These are phyloP conservation scores for Naganishia vaughanmartiniae DNA, from an alignment of 768 basidiomycete species.

Conservation along the genomic window DNA sequence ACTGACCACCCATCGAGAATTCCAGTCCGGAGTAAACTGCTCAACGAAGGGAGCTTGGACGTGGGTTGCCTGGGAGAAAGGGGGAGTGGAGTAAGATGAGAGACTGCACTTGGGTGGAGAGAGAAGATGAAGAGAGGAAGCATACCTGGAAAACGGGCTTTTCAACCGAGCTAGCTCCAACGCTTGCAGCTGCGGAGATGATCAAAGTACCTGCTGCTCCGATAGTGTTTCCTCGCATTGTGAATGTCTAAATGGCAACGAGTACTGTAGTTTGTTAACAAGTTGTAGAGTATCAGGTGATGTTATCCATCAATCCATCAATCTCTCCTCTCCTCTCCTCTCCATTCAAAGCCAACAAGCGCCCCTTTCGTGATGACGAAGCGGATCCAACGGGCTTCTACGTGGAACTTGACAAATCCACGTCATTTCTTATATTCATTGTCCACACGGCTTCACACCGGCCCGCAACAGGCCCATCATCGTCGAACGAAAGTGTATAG, in stretches of 20 bases:
- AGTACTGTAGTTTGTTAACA: not conserved
- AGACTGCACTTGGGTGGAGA: constrained; percentile 55
- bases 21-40: constrained; percentile 90
- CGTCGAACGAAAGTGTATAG: too few species aligned
- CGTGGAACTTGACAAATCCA: too few species aligned
- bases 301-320: too few species aligned
- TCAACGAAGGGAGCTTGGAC: constrained; percentile 89
- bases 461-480: too few species aligned
- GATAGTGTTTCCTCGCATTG: constrained; percentile 29
- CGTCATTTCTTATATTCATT: too few species aligned
- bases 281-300: too few species aligned
- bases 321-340: too few species aligned
- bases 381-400: too few species aligned
- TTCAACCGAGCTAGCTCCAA: constrained; percentile 50
- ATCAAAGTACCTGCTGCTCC: constrained; percentile 54
- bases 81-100: constrained; percentile 26
- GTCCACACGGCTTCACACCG: too few species aligned
- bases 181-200: constrained; percentile 66
- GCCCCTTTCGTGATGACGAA: too few species aligned
- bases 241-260: not conserved
- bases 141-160: constrained; percentile 31
- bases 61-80: constrained; percentile 62
- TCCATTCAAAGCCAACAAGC: too few species aligned
- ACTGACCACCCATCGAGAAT: constrained; percentile 86
- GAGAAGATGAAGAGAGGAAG: not conserved